phyloP scores from a whole-genome alignment of 768 basidiomycete genomes.

The Trametes cinnabarina region DNA sequence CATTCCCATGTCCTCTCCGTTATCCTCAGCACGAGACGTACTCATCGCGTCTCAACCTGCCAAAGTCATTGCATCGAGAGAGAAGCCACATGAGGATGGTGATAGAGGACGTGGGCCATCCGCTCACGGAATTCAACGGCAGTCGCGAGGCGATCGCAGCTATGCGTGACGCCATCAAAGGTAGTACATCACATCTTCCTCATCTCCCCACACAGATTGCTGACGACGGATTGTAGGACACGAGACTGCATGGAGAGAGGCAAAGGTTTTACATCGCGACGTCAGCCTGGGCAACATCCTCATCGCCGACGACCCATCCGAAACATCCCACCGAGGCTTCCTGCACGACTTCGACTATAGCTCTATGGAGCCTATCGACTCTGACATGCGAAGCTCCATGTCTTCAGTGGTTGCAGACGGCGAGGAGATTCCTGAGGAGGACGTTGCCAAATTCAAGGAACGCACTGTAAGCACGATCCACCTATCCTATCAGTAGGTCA shows the following conservation, averaged over 20 bases:
- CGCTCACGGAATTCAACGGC: neutral
- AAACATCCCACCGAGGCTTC: constrained; percentile 3
- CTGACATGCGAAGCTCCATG: neutral
- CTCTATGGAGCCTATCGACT: neutral
- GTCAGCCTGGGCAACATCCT: constrained; percentile 19
- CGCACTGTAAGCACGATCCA: constrained; percentile 3
- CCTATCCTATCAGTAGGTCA: neutral
- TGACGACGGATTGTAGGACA: neutral
- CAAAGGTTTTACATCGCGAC: constrained; percentile 14
- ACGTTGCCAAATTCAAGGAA: neutral
- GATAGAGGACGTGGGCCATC: constrained; percentile 2
- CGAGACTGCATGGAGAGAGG: constrained; percentile 2
- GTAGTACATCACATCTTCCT: neutral
- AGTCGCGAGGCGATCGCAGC: neutral
- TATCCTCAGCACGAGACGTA: constrained; percentile 11
- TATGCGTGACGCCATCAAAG: neutral
- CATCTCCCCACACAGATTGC: neutral
- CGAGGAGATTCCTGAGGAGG: neutral
- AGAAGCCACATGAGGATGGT: constrained; percentile 16
- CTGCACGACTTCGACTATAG: constrained; percentile 19
- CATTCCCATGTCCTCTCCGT: neutral
- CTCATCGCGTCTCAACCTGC: neutral
- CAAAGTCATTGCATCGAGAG: neutral
- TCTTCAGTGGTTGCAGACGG: neutral
- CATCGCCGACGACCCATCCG: neutral